Percentiles rank a stretch among this genome's conserved stretches.
Evolutionary conservation across 1,139 yeast species (phyloP).

Genomic region (Pichia sp.): DNA sequence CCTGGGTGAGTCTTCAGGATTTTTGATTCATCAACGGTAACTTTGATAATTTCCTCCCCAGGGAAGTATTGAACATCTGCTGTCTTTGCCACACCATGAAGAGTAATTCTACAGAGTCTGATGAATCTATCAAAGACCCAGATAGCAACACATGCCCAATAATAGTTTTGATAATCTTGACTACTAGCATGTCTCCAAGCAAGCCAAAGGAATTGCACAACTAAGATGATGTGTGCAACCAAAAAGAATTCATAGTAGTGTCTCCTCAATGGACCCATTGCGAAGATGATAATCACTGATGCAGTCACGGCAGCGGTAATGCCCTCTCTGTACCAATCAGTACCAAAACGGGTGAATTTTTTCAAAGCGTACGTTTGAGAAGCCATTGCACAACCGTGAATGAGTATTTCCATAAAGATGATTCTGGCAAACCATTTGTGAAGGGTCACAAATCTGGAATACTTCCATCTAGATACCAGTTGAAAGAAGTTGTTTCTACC

Average conservation of each 20-base stretch:
- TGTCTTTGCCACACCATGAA: slow-evolving; percentile 47
- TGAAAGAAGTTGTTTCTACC: slow-evolving; percentile 65
- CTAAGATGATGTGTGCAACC: slow-evolving; percentile 50
- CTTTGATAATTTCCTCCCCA: slow-evolving; percentile 30
- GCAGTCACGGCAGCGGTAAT: slow-evolving; percentile 37
- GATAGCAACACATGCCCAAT: slow-evolving; percentile 47
- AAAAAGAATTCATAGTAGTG: slow-evolving; percentile 59
- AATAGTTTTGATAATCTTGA: slow-evolving; percentile 40
- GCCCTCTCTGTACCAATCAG: slow-evolving; percentile 48
- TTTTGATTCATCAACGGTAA: slow-evolving; percentile 31
- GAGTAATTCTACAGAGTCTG: slow-evolving; percentile 41
- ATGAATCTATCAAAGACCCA: slow-evolving; percentile 58
- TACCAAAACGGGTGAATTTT: slow-evolving; percentile 33
- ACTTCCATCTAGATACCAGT: slow-evolving; percentile 60
- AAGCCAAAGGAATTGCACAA: slow-evolving; percentile 47
- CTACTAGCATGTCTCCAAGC: slow-evolving; percentile 51
- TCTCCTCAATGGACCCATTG: slow-evolving; percentile 47
- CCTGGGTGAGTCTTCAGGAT: slow-evolving; percentile 38
- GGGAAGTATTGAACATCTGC: slow-evolving; percentile 42
- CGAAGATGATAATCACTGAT: slow-evolving; percentile 38
- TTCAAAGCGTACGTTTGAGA: slow-evolving; percentile 33
- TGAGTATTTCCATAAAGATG: slow-evolving; percentile 30
- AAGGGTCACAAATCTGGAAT: slow-evolving; percentile 50
- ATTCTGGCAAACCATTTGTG: slow-evolving; percentile 64
- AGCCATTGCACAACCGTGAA: slow-evolving; percentile 49